phyloP scores from a whole-genome alignment of 257 asterid genomes.

The Echites panduratus region DNA sequence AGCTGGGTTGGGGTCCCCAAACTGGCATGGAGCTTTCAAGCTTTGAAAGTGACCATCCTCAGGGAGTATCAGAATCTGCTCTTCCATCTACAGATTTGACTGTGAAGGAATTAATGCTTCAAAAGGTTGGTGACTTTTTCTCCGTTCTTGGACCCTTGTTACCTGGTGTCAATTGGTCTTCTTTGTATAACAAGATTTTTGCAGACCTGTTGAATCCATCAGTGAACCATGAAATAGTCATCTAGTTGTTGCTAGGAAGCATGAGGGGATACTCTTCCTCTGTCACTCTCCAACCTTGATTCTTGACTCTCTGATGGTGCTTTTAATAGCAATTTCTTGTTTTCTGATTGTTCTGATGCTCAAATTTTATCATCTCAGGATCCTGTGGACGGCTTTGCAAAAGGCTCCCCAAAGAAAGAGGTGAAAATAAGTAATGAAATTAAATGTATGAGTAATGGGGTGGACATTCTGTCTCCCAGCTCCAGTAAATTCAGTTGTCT shows the following conservation, averaged over 20 bases:
- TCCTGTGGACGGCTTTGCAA: conserved; percentile 33
- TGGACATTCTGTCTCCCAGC: conserved; percentile 31
- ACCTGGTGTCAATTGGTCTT: background rate
- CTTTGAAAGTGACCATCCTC: conserved; percentile 25
- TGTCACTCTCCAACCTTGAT: background rate
- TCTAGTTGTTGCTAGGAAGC: background rate
- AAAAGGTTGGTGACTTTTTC: conserved; percentile 35
- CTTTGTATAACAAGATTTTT: background rate
- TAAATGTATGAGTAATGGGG: background rate
- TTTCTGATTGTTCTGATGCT: conserved; percentile 14
- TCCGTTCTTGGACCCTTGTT: background rate
- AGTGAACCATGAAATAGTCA: background rate
- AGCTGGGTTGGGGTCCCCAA: conserved; percentile 31
- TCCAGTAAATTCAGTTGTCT: conserved; percentile 31
- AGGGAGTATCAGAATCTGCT: conserved; percentile 23
- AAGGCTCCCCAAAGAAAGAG: conserved; percentile 38
- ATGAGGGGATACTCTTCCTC: background rate
- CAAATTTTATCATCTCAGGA: conserved; percentile 32
- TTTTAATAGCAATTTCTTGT: background rate
- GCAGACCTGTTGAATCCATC: conserved; percentile 3
- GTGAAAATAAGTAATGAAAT: conserved; percentile 11
- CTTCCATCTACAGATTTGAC: conserved; percentile 28
- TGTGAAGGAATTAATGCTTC: conserved; percentile 26
- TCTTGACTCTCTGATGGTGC: background rate
- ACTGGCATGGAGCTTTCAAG: conserved; percentile 21